Evolutionary conservation across 768 basidiomycete species (phyloP).

Genomic region (Termitomyces heimii): DNA sequence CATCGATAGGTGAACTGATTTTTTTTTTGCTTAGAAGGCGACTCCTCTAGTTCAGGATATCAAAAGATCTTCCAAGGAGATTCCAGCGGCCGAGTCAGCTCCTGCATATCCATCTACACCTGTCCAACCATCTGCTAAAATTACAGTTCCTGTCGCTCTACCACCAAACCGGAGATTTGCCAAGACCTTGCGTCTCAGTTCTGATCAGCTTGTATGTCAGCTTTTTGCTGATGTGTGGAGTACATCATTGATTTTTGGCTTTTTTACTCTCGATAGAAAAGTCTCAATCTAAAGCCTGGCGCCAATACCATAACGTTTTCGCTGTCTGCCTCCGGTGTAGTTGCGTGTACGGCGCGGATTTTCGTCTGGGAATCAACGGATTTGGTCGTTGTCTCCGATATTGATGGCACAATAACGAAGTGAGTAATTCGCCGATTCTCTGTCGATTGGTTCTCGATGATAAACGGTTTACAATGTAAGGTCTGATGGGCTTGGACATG

Average conservation of each 20-base stretch:
- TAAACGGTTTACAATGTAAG: conserved; percentile 29
- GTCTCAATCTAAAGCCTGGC: conserved; percentile 76
- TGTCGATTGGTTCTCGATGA: neutral
- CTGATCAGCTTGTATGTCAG: conserved; percentile 80
- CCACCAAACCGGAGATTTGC: conserved; percentile 54
- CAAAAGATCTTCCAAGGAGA: conserved; percentile 11
- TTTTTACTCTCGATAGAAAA: conserved; percentile 51
- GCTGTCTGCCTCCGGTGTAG: conserved; percentile 72
- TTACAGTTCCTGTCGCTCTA: conserved; percentile 4
- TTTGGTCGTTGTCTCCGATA: conserved; percentile 89
- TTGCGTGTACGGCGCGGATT: conserved; percentile 86
- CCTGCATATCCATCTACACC: conserved; percentile 44
- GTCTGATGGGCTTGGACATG: conserved; percentile 93
- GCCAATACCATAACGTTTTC: conserved; percentile 93
- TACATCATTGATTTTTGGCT: neutral
- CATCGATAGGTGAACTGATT: neutral
- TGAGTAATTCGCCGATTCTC: conserved; percentile 22
- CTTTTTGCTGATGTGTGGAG: neutral
- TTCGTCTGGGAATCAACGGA: conserved; percentile 96
- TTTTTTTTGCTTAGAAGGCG: neutral
- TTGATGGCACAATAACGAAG: conserved; percentile 99
- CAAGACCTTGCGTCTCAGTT: conserved; percentile 89
- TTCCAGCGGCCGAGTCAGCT: conserved; percentile 26
- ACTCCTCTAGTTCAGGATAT: neutral
- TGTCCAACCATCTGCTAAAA: conserved; percentile 24